Evolutionary conservation across 768 basidiomycete genomes (phyloP).

Genomic region (Imleria badia): DNA sequence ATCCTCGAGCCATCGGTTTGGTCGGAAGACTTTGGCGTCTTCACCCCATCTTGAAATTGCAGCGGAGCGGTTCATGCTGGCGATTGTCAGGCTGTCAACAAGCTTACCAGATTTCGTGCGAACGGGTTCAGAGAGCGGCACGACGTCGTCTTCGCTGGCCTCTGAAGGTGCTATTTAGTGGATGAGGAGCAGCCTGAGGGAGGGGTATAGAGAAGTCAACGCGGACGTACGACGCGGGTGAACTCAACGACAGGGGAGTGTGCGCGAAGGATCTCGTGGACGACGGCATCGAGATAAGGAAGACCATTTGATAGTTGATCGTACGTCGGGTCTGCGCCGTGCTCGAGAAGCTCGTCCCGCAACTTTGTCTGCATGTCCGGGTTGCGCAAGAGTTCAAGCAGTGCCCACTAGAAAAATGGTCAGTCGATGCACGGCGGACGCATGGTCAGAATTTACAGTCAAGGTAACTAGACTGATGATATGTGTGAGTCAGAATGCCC

Average conservation of each 20-base stretch:
- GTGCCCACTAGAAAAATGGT: constrained; percentile 44
- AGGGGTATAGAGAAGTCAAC: background rate
- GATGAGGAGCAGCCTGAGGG: constrained; percentile 6
- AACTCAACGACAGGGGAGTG: constrained; percentile 38
- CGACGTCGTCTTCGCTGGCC: constrained; percentile 51
- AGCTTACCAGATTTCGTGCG: constrained; percentile 38
- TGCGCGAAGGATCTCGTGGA: constrained; percentile 44
- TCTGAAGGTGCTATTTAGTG: constrained; percentile 37
- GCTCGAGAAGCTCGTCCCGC: constrained; percentile 47
- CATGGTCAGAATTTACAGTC: background rate
- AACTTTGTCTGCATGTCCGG: constrained; percentile 46
- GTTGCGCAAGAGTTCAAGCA: constrained; percentile 53
- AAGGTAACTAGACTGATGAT: constrained; percentile 10
- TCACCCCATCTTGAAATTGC: constrained; percentile 63
- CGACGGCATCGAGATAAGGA: constrained; percentile 54
- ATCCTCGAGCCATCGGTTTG: constrained; percentile 58
- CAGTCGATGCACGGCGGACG: background rate
- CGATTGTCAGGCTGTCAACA: constrained; percentile 41
- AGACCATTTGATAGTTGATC: constrained; percentile 50
- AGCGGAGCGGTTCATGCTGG: constrained; percentile 50
- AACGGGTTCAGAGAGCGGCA: constrained; percentile 55
- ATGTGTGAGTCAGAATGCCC: background rate
- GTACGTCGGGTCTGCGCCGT: constrained; percentile 49
- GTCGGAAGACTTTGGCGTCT: constrained; percentile 55
- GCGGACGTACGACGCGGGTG: constrained; percentile 9